Base-by-base conservation (phyloP, 192 early-diverging fungal species). In the Entomortierella lignicola region DNA sequence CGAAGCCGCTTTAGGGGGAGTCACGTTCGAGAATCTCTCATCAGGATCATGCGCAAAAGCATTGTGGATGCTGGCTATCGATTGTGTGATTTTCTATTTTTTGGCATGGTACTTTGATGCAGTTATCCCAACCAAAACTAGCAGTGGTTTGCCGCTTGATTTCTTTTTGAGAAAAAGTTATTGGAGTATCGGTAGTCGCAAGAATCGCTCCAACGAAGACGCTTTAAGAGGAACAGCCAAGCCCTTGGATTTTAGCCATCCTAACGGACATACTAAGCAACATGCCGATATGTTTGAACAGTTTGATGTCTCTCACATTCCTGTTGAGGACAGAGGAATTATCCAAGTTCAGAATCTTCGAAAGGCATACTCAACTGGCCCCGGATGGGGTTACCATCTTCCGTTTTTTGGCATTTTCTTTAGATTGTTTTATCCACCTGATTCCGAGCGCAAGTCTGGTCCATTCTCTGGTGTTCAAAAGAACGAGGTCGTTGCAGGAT, bases 81-180 rank as follows among this genome's bases (percentile, higher is more conserved):
- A 83, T n/a, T 59, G 59, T 42, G 32, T 82, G 26, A 43, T 85
- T 12, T 87, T 77, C 50, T 55, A 75, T 55, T 70, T 75, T 30
- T 57, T 87, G 37, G 84, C 77, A 12, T 87, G 85, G 85, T 87
- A 87, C 61, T 58, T 84, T n/a, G 71, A 80, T 51, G 59, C 81
- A 0, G 64, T 87, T 29, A 67, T 87, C 55, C 85, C 85, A 7
- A 72, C 66, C 18, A 63, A 83, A 60, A 67, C 39, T 29, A 71
- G 83, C 17, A 57, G 67, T 52, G 48, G 83, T 2, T 13, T 73
- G 47, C 81, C 84, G 8, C 59, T 62, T 8, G 71, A 75, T 48
- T 86, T 86, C 67, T 75, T 81, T 56, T 37, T 86, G 47, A 62
- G 77, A n/a, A 75, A 47, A 8, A 69, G 74, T 20, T 85, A 80